Evolutionary conservation across 495 filamentous ascomycete genomes (phyloP).

Genomic region (Cudoniella acicularis): DNA sequence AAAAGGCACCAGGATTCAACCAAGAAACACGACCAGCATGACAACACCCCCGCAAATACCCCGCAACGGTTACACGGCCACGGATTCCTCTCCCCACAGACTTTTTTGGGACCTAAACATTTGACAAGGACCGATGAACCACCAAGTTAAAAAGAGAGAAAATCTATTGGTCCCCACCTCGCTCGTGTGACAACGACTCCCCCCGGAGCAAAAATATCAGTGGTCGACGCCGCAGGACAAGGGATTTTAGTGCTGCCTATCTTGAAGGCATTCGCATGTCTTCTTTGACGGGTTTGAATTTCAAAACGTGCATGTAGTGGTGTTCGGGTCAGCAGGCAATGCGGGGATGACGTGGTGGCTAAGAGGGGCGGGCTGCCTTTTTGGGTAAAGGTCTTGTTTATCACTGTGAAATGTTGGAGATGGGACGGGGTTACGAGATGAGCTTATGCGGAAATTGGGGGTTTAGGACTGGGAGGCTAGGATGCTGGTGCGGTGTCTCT

Average conservation of each 20-base stretch:
- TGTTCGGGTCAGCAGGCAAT: background rate
- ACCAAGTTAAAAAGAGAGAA: background rate
- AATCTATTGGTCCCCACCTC: background rate
- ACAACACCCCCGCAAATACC: background rate
- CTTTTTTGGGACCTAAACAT: background rate
- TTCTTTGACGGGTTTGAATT: background rate
- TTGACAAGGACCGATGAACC: background rate
- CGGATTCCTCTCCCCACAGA: background rate
- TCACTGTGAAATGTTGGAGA: background rate
- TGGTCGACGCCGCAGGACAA: background rate
- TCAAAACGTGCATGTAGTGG: too few species aligned
- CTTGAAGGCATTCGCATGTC: slow-evolving; percentile 20
- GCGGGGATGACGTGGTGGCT: slow-evolving; percentile 15
- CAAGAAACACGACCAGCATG: slow-evolving; percentile 3
- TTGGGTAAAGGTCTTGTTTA: background rate
- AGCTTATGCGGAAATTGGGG: too few species aligned
- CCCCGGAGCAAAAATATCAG: background rate
- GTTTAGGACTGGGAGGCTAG: background rate
- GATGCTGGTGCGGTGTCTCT: too few species aligned
- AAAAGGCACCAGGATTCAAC: background rate
- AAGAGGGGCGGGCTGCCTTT: background rate
- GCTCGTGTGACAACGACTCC: background rate
- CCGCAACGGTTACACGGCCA: background rate
- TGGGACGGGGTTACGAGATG: too few species aligned
- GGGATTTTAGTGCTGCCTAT: slow-evolving; percentile 7